Evolutionary conservation across 1,284 basidiomycete species (phyloP), one percentile per base, ranked within the genome.

Genomic region (Leccinum glutinopallens): DNA sequence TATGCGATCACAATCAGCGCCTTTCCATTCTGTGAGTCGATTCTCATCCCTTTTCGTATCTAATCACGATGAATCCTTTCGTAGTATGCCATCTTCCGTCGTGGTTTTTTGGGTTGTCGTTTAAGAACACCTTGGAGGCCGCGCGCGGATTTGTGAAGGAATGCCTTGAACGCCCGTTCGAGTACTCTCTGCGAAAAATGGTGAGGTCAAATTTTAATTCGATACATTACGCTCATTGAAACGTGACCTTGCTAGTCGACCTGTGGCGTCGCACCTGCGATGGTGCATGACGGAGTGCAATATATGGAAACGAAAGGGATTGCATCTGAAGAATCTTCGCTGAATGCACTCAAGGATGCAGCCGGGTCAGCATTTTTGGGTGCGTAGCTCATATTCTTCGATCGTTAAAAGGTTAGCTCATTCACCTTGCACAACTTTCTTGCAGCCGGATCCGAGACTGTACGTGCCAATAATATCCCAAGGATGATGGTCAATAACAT

Each of bases 381-480:
- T 70, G 37, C n/a, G 55, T n/a, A n/a, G 17, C 41, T 43, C 41
- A n/a, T 43, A 43, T 54, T 25, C 25, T 32, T 19, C 17, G 32
- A 35, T 43, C 13, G 35, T 12, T 15, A 32, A 4, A 29, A 22
- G 1, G 5, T 35, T 9, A 32, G 13, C 25, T 41, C 10, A 10
- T 43, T 41, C 41, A 49, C 41, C 5, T 17, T 9, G 41, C 13
- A 5, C 25, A 4, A 35, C 17, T 29, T 22, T 15, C 35, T 13
- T 17, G 17, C 17, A 71, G 70, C 55, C 25, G 66, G 55, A n/a
- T 59, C 67, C 5, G 70, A 66, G 25, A 63, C 69, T 9, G 69
- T 68, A n/a, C 4, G 66, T 59, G 17, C 33, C 22, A 58, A 5
- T 6, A 35, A 22, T 13, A 35, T 5, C 10, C n/a, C 17, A 10